Evolutionary conservation across 768 basidiomycete genomes (phyloP), one percentile per base, ranked within the genome.

Genomic region (Leccinum truebloodii): DNA sequence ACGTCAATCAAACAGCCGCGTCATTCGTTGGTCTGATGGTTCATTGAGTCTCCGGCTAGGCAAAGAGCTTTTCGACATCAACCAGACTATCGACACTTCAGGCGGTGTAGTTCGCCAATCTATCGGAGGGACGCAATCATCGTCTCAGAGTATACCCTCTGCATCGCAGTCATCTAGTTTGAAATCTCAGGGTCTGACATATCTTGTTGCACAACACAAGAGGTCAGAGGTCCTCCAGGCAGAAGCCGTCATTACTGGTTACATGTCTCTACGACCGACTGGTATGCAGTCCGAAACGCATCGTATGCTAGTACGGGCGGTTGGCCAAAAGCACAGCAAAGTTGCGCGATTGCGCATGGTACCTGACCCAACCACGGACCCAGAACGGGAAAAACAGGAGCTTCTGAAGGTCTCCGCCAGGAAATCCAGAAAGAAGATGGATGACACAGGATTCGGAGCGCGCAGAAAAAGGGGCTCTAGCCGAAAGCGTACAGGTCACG

Each of bases 11-110:
- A 99, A 99, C 70, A 86, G 90, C 63, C 89, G 95, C 32, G 79
- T 98, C 41, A 86, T 99, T 59, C 86, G 90, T 14, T 99, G 97
- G 97, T 97, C 95, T 6, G 97, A 99, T 71, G 96, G 96, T 16
- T 84, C 90, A 14, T 76, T 94, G 59, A 95, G 94, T 66, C 83
- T 99, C 32, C 89, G 92, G 63, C 78, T 99, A 58, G 97, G 97
- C 48, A 90, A 92, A 73, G 96, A 98, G 69, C 79, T 97, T 5
- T 98, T 95, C 75, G 95, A 98, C 77, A 86, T 98, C 54, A 86
- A 83, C 55, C 85, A 90, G 73, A 86, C 83, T 61, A 78, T 92
- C 59, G 92, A 95, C 69, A 88, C 83, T 18, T 91, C 92, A 20
- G 90, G 85, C 48, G 83, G 84, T 59, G 69, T 83, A 59, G 71